phyloP scores from a whole-genome alignment of 1,139 yeast genomes.

The Blastobotrys serpentis region DNA sequence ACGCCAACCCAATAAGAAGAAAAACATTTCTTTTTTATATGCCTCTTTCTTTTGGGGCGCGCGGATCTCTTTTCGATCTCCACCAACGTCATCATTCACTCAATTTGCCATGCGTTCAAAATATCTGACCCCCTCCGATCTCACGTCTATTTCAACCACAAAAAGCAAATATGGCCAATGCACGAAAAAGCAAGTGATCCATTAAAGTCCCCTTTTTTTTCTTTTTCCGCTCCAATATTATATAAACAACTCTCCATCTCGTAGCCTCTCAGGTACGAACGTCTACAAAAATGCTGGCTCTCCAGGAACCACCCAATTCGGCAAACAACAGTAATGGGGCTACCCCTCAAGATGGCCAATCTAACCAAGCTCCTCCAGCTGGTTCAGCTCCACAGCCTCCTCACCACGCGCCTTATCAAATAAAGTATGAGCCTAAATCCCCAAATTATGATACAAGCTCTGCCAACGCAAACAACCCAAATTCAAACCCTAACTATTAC shows the following conservation, averaged over 20 bases:
- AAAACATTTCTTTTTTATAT: too few relatives aligned
- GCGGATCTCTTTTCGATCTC: too few relatives aligned
- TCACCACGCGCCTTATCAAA: constrained; percentile 7
- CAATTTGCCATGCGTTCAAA: too few relatives aligned
- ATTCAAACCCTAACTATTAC: constrained; percentile 1
- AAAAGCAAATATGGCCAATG: constrained; percentile 1
- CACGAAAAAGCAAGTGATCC: constrained; percentile 5
- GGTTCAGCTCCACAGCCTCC: constrained; percentile 21
- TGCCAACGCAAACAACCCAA: too few relatives aligned
- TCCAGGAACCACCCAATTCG: constrained; percentile 7
- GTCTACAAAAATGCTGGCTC: constrained; percentile 5
- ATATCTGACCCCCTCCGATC: not conserved
- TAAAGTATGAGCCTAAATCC: constrained; percentile 6
- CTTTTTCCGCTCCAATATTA: not conserved
- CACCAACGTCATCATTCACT: not conserved
- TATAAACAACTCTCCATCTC: constrained; percentile 5
- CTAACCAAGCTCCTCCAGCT: constrained; percentile 1
- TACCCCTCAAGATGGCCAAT: constrained; percentile 10
- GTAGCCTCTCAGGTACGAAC: not conserved
- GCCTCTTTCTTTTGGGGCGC: too few relatives aligned
- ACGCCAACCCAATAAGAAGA: too few relatives aligned
- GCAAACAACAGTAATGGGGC: not conserved
- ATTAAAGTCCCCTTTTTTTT: not conserved
- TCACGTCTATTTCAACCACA: too few relatives aligned
- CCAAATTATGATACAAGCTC: not conserved